Evolutionary conservation across 1,139 yeast species (phyloP).

Genomic region (Candida sp.): DNA sequence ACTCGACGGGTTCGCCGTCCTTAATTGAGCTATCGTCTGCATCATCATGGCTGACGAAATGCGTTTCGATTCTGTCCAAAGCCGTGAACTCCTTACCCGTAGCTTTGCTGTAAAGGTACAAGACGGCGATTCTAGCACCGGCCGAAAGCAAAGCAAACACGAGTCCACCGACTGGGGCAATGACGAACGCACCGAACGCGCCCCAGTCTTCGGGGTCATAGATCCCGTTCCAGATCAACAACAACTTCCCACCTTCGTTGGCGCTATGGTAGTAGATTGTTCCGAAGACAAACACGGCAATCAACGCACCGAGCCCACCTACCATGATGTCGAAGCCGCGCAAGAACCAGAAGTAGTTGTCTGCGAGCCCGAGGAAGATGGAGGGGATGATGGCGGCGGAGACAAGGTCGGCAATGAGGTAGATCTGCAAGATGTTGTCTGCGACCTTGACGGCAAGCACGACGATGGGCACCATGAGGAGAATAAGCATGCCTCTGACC

Average conservation of each 20-base stretch:
- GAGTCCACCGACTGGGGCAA: constrained; percentile 86
- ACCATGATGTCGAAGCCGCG: constrained; percentile 83
- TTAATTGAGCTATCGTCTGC: constrained; percentile 8
- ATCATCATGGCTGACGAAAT: constrained; percentile 16
- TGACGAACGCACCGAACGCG: constrained; percentile 92
- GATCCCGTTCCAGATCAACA: constrained; percentile 77
- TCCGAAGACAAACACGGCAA: constrained; percentile 85
- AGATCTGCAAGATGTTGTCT: constrained; percentile 81
- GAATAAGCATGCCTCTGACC: constrained; percentile 72
- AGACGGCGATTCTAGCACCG: constrained; percentile 48
- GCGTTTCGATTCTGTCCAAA: constrained; percentile 47
- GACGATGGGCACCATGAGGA: constrained; percentile 82
- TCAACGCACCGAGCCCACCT: constrained; percentile 83
- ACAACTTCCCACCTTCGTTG: constrained; percentile 74
- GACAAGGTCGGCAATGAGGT: constrained; percentile 87
- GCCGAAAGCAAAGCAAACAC: constrained; percentile 58
- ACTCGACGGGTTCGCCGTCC: neutral
- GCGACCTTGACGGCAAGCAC: constrained; percentile 86
- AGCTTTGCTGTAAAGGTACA: constrained; percentile 39
- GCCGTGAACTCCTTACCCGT: constrained; percentile 58
- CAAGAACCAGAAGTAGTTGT: constrained; percentile 63
- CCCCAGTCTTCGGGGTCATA: constrained; percentile 87
- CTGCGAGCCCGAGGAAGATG: constrained; percentile 79
- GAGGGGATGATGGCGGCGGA: constrained; percentile 89
- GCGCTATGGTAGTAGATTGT: constrained; percentile 76